phyloP scores from a whole-genome alignment of 495 filamentous ascomycete species.

The Astrothelium macrocarpum region DNA sequence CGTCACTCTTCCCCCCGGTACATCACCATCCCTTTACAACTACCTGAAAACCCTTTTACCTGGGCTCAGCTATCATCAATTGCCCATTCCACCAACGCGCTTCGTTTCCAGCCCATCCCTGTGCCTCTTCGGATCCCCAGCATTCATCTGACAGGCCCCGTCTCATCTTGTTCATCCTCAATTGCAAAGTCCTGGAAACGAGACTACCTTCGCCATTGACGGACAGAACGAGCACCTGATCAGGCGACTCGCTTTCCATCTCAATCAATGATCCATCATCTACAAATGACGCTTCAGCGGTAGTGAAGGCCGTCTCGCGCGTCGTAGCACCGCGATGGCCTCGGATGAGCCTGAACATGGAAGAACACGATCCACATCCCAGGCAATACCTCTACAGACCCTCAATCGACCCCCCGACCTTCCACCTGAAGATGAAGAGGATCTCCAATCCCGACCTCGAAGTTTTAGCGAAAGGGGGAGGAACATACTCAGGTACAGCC shows the following conservation, averaged over 20 bases:
- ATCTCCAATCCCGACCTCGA: slow-evolving; percentile 26
- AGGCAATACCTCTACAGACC: slow-evolving; percentile 78
- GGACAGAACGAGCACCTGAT: neutral
- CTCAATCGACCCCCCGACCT: slow-evolving; percentile 52
- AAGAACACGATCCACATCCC: slow-evolving; percentile 42
- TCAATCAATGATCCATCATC: neutral
- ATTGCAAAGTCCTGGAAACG: neutral
- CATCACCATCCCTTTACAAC: neutral
- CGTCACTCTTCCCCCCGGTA: neutral
- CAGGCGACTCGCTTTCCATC: neutral
- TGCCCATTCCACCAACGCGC: neutral
- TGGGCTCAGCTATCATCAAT: neutral
- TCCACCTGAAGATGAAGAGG: slow-evolving; percentile 25
- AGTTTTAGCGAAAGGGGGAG: slow-evolving; percentile 32
- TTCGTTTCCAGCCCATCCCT: neutral
- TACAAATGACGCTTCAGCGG: neutral
- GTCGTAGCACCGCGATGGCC: slow-evolving; percentile 40
- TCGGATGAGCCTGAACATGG: slow-evolving; percentile 44
- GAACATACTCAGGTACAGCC: slow-evolving; percentile 24
- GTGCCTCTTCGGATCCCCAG: neutral
- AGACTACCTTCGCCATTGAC: neutral
- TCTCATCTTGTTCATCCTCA: neutral
- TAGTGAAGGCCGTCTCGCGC: neutral
- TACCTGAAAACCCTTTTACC: neutral
- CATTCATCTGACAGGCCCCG: neutral